Conservation (phyloP, 2,329 filamentous ascomycete species). For the Phaeomoniella chlamydospora region DNA sequence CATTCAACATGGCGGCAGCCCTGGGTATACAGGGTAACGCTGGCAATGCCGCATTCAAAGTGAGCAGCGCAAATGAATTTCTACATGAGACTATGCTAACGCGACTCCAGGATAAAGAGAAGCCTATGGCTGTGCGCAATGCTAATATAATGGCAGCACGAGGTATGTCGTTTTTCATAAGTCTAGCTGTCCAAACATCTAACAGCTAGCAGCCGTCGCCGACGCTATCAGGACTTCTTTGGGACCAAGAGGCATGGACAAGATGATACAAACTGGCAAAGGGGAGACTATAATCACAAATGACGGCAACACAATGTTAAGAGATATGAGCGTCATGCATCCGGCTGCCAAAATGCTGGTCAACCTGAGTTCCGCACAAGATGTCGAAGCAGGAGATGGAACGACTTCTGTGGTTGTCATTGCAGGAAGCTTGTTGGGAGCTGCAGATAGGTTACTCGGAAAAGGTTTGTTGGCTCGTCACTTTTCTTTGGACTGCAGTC, state of each 20-base stretch:
- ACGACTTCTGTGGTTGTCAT: slow-evolving; percentile 98
- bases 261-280: slow-evolving; percentile 96
- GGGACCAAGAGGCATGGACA: slow-evolving; percentile 95
- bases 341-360: slow-evolving; percentile 99
- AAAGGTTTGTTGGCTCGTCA: slow-evolving; percentile 50
- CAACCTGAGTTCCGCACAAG: slow-evolving; percentile 89
- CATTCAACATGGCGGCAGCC: slow-evolving; percentile 33
- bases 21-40: slow-evolving; percentile 30
- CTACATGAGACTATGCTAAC: slow-evolving; percentile 23
- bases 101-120: slow-evolving; percentile 63
- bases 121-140: slow-evolving; percentile 91
- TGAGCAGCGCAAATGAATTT: slow-evolving; percentile 16
- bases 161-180: slow-evolving; percentile 41
- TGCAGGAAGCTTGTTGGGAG: slow-evolving; percentile 83
- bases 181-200: slow-evolving; percentile 9
- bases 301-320: slow-evolving; percentile 98
- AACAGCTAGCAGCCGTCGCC: slow-evolving; percentile 56
- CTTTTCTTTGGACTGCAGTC: slow-evolving; percentile 1
- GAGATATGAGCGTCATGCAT: slow-evolving; percentile 98
- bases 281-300: slow-evolving; percentile 99
- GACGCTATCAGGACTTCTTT: slow-evolving; percentile 96
- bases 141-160: slow-evolving; percentile 94
- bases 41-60: slow-evolving; percentile 54
- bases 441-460: slow-evolving; percentile 74
- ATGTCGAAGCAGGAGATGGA: slow-evolving; percentile 95